Percentiles rank a stretch among this genome's conserved stretches.
phyloP scores from a whole-genome alignment of 73 alveolate genomes.

The Paramecium sexaurelia region DNA sequence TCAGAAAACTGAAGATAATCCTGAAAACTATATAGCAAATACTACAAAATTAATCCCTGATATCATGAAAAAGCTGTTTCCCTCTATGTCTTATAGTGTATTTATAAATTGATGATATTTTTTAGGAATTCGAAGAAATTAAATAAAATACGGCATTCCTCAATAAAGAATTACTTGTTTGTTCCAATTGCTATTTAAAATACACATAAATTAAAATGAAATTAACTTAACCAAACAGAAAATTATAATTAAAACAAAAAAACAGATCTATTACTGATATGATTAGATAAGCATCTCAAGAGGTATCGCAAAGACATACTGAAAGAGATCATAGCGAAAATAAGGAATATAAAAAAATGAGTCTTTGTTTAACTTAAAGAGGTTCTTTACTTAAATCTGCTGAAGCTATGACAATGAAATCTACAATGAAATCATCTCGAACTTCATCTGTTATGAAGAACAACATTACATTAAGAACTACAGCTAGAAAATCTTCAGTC shows the following conservation, averaged over 20 bases:
- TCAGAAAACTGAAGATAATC: not conserved
- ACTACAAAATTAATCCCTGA: constrained; percentile 56
- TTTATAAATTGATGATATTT: not conserved
- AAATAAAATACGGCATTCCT: not conserved
- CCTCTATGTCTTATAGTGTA: not conserved
- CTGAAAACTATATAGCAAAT: constrained; percentile 21
- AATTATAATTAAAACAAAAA: not conserved
- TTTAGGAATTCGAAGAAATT: not conserved
- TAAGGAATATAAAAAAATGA: not conserved
- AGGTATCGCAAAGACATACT: not conserved
- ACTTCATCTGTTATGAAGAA: not conserved
- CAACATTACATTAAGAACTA: not conserved
- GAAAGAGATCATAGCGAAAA: not conserved
- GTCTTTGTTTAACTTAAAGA: not conserved
- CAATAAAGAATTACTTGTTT: not conserved
- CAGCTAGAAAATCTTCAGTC: not conserved
- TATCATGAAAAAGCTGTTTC: not conserved
- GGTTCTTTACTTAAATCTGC: not conserved
- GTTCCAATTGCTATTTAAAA: not conserved
- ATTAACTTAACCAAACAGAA: not conserved
- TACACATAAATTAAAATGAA: not conserved
- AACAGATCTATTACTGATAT: constrained; percentile 22
- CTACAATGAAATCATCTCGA: not conserved
- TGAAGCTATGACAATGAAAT: not conserved
- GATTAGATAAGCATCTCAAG: not conserved